phyloP scores from a whole-genome alignment of 1,284 basidiomycete genomes.

The Acaromyces ingoldii region DNA sequence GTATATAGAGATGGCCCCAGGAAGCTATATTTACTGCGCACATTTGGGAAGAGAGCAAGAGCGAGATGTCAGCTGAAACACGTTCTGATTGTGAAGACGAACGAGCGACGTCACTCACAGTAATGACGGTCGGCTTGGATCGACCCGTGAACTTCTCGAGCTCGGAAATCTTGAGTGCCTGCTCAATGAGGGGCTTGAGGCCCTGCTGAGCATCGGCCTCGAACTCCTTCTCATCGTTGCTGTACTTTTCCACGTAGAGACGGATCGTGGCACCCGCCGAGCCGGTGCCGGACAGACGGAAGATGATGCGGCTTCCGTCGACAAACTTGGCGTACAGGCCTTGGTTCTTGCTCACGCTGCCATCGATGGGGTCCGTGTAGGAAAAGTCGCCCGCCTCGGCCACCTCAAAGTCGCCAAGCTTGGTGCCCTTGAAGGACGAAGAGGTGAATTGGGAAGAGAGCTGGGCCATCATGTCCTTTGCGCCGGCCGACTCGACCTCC shows the following conservation, averaged over 20 bases:
- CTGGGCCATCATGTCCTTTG: slow-evolving; percentile 74
- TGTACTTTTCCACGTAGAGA: slow-evolving; percentile 65
- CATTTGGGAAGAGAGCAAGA: no score
- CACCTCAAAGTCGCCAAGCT: slow-evolving; percentile 68
- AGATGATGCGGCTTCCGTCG: slow-evolving; percentile 89
- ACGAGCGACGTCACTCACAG: no score
- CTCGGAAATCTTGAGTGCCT: slow-evolving; percentile 76
- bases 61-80: no score
- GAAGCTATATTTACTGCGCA: no score
- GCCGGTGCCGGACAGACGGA: slow-evolving; percentile 91
- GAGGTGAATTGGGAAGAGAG: slow-evolving; percentile 69
- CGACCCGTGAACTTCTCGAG: slow-evolving; percentile 78
- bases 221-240: slow-evolving; percentile 72
- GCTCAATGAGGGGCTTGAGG: slow-evolving; percentile 89
- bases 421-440: slow-evolving; percentile 54
- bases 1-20: no score
- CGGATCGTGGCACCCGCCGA: slow-evolving; percentile 80
- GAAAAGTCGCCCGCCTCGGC: slow-evolving; percentile 78
- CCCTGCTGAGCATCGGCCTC: slow-evolving; percentile 75
- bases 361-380: slow-evolving; percentile 96
- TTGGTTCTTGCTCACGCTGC: slow-evolving; percentile 87
- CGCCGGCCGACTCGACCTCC: slow-evolving; percentile 86
- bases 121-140: slow-evolving; percentile 68
- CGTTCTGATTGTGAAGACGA: no score
- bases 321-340: slow-evolving; percentile 86